Percentiles rank a stretch among this genome's conserved stretches.
Conservation (phyloP, 192 early-diverging fungal species). For the Allomyces javanicus region DNA sequence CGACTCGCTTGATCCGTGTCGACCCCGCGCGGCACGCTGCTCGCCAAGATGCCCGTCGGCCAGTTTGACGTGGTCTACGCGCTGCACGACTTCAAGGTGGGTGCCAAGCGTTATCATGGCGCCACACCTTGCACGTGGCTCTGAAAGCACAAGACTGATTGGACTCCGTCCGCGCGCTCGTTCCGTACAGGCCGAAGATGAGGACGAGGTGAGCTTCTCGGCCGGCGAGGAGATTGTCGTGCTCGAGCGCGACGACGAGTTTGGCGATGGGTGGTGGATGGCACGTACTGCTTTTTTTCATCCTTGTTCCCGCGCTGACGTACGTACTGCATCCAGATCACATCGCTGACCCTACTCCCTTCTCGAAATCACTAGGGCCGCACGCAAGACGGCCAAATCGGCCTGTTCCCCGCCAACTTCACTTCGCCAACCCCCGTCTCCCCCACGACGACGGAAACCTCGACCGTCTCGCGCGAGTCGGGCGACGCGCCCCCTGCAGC, state of each 20-base stretch:
- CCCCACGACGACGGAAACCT: too few species aligned
- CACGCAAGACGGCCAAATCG: constrained; percentile 36
- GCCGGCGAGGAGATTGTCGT: constrained; percentile 45
- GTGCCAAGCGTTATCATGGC: too few species aligned
- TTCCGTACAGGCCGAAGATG: constrained; percentile 22
- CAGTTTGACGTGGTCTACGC: constrained; percentile 17
- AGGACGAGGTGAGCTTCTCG: constrained; percentile 46
- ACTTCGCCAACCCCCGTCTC: too few species aligned
- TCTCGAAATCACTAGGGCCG: constrained; percentile 23
- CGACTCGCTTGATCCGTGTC: too few species aligned
- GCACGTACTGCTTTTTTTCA: constrained; percentile 12
- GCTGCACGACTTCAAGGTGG: constrained; percentile 21
- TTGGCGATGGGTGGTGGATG: constrained; percentile 61
- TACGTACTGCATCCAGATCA: too few species aligned
- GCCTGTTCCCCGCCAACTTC: constrained; percentile 51
- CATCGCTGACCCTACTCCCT: too few species aligned
- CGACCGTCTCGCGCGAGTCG: neutral
- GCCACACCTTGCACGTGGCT: too few species aligned
- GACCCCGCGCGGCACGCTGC: too few species aligned
- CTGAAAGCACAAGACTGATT: too few species aligned
- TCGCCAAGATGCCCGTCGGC: neutral
- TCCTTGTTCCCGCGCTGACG: too few species aligned
- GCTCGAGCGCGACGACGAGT: constrained; percentile 45
- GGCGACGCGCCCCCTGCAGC: too few species aligned
- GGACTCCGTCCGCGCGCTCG: too few species aligned